phyloP scores from a whole-genome alignment of 192 early-diverging fungal genomes.

The Coemansia reversa region DNA sequence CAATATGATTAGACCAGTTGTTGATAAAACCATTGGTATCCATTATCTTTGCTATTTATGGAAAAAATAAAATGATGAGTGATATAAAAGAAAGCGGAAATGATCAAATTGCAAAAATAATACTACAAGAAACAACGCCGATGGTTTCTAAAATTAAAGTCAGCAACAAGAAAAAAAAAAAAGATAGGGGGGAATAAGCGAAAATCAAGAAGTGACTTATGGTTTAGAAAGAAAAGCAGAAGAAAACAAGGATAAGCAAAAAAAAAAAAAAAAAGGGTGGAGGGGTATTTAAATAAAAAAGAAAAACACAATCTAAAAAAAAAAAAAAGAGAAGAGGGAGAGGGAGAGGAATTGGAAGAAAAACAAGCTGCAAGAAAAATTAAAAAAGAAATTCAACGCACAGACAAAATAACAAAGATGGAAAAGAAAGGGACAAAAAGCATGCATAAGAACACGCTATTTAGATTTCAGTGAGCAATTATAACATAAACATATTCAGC shows the following conservation, averaged over 20 bases:
- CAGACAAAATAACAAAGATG: neutral
- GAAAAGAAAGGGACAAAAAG: neutral
- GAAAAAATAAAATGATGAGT: neutral
- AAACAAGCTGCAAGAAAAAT: conserved; percentile 1
- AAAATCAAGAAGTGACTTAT: too few species aligned
- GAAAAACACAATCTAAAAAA: neutral
- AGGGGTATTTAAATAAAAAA: neutral
- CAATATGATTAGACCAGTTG: neutral
- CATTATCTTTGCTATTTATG: neutral
- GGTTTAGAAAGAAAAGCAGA: neutral
- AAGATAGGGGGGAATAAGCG: too few species aligned
- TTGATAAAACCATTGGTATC: neutral
- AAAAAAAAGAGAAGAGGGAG: neutral
- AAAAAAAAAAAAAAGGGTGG: conserved; percentile 2
- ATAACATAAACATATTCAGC: too few species aligned
- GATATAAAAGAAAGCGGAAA: too few species aligned
- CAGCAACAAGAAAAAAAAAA: neutral
- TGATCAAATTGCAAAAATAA: neutral
- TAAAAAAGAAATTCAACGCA: neutral
- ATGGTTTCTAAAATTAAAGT: too few species aligned
- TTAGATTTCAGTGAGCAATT: neutral
- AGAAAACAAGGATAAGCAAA: neutral
- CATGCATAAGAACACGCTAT: neutral
- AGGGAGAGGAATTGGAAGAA: neutral
- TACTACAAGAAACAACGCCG: too few species aligned